Percentiles rank a stretch among this genome's conserved stretches.
These are phyloP conservation scores for Ceratobasidium sp. DNA, from an alignment of 1,284 basidiomycete species.

Conservation along the genomic window DNA sequence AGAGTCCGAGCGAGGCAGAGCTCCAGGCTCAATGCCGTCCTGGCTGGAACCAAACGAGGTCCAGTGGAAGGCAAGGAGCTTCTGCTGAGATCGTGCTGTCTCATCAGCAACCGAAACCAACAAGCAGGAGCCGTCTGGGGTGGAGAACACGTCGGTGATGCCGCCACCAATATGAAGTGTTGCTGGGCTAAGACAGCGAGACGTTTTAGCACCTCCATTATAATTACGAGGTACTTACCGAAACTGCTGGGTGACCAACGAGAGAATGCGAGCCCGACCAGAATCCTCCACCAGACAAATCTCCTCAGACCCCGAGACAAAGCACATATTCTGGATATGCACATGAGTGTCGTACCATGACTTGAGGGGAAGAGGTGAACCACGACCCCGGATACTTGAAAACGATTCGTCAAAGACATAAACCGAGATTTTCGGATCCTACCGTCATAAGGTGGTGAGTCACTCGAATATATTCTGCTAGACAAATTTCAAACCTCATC, in stretches of 20 bases:
- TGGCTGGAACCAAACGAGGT: slow-evolving; percentile 63
- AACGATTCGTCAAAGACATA: slow-evolving; percentile 27
- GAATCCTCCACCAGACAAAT: slow-evolving; percentile 41
- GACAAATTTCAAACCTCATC: not conserved
- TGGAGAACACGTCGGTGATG: slow-evolving; percentile 3
- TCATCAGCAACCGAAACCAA: not conserved
- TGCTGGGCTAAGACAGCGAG: not conserved
- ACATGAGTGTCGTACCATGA: slow-evolving; percentile 23
- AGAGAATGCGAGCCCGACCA: slow-evolving; percentile 37
- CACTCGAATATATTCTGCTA: not conserved
- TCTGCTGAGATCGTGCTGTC: not conserved
- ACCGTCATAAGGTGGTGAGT: not conserved
- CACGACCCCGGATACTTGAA: not conserved
- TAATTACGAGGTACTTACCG: slow-evolving; percentile 10
- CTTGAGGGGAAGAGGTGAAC: slow-evolving; percentile 12
- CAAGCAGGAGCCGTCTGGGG: slow-evolving; percentile 35
- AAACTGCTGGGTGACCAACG: slow-evolving; percentile 27
- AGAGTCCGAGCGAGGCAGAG: slow-evolving; percentile 48
- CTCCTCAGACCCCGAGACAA: slow-evolving; percentile 41
- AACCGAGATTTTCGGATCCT: slow-evolving; percentile 8
- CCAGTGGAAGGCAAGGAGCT: slow-evolving; percentile 63
- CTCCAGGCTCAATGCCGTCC: slow-evolving; percentile 55
- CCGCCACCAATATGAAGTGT: not conserved
- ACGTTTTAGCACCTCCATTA: not conserved
- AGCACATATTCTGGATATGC: slow-evolving; percentile 22